Evolutionary conservation across 495 filamentous ascomycete species (phyloP).

Genomic region (Podospora comata): DNA sequence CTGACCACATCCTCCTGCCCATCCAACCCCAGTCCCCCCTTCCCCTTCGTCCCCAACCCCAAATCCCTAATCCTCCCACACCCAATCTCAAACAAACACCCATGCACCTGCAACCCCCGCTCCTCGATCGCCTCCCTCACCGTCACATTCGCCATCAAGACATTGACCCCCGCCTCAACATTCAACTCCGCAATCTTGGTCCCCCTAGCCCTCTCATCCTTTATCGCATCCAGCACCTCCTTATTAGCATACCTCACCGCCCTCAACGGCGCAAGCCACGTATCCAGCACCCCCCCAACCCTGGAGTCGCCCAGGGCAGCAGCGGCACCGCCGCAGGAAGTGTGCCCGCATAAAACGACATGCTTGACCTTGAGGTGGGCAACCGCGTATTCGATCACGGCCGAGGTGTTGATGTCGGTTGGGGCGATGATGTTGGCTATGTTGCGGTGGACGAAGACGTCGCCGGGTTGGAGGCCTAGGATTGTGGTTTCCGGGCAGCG

Average conservation of each 20-base stretch:
- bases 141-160: slow-evolving; percentile 58
- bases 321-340: slow-evolving; percentile 71
- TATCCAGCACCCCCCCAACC: slow-evolving; percentile 73
- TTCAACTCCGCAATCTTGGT: slow-evolving; percentile 65
- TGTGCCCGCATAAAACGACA: slow-evolving; percentile 82
- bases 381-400: slow-evolving; percentile 85
- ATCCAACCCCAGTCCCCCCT: slow-evolving; percentile 9
- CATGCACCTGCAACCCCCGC: slow-evolving; percentile 70
- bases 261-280: slow-evolving; percentile 73
- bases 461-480: slow-evolving; percentile 74
- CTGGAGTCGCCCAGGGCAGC: slow-evolving; percentile 65
- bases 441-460: slow-evolving; percentile 92
- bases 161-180: slow-evolving; percentile 61
- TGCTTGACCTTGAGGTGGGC: slow-evolving; percentile 71
- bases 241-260: slow-evolving; percentile 55
- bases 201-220: slow-evolving; percentile 47
- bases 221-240: slow-evolving; percentile 51
- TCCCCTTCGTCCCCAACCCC: slow-evolving; percentile 45
- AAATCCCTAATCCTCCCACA: slow-evolving; percentile 59
- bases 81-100: slow-evolving; percentile 64
- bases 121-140: slow-evolving; percentile 64
- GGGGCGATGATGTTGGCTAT: slow-evolving; percentile 85
- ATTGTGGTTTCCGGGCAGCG: slow-evolving; percentile 86
- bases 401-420: slow-evolving; percentile 68
- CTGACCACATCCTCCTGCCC: slow-evolving; percentile 36